These are phyloP conservation scores for Ceratocystis eucalypticola DNA, from an alignment of 2,329 filamentous ascomycete genomes.

Conservation along the genomic window DNA sequence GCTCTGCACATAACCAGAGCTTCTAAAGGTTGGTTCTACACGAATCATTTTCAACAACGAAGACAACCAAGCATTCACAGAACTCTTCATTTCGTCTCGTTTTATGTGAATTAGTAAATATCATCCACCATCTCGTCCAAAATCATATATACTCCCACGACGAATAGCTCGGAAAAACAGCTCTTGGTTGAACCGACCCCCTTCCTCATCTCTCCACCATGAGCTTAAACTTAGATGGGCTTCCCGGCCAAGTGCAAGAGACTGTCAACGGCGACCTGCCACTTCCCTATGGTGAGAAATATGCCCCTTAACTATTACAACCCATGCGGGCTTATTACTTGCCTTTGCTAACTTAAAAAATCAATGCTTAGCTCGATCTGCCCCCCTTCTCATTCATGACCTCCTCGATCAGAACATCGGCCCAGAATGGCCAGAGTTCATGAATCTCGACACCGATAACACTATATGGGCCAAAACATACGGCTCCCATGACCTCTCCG, in stretches of 20 bases:
- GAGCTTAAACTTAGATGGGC: slow-evolving; percentile 13
- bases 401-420: slow-evolving; percentile 20
- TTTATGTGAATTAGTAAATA: no score
- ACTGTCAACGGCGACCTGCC: slow-evolving; percentile 16
- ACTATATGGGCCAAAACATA: slow-evolving; percentile 14
- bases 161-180: background rate
- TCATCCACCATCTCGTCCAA: background rate
- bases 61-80: background rate
- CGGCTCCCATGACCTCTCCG: background rate
- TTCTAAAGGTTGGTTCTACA: background rate
- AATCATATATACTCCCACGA: background rate
- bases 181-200: background rate
- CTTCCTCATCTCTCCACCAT: background rate
- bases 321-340: background rate
- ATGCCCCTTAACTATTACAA: background rate
- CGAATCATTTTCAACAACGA: background rate
- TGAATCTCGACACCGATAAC: slow-evolving; percentile 12
- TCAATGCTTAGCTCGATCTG: slow-evolving; percentile 17
- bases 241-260: slow-evolving; percentile 12
- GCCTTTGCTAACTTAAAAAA: background rate
- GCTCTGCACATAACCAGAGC: background rate
- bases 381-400: slow-evolving; percentile 20
- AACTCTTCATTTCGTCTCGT: background rate
- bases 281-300: slow-evolving; percentile 18
- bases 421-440: slow-evolving; percentile 20